phyloP scores from a whole-genome alignment of 352 stramenopile genomes.

The Elongisporangium undulatum region DNA sequence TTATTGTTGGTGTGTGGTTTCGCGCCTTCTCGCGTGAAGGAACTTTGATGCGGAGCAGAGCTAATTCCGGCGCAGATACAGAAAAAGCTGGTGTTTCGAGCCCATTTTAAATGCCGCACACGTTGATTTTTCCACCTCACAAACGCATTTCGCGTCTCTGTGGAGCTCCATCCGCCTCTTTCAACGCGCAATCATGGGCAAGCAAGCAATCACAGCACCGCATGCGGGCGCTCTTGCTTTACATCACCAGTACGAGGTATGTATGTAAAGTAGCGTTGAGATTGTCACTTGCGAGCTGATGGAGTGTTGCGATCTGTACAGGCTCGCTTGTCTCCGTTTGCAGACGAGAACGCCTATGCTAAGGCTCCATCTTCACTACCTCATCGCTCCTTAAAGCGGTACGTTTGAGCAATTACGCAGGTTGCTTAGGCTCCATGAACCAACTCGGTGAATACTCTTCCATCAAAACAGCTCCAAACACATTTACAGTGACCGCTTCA shows the following conservation, averaged over 20 bases:
- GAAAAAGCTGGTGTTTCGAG: no score
- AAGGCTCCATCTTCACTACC: conserved; percentile 16
- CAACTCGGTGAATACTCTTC: neutral
- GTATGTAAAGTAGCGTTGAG: conserved; percentile 6
- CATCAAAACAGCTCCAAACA: conserved; percentile 44
- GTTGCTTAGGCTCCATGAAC: neutral
- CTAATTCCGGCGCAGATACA: no score
- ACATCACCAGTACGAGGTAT: conserved; percentile 49
- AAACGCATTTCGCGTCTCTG: no score
- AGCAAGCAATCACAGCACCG: conserved; percentile 3
- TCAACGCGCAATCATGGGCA: neutral
- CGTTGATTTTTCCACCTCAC: no score
- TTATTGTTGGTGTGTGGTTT: no score
- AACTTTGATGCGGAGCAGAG: no score
- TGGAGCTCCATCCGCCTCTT: no score
- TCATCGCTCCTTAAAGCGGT: conserved; percentile 54
- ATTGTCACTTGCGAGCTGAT: neutral
- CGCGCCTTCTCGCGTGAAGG: no score
- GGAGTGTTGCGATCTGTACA: conserved; percentile 5
- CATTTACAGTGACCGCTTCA: conserved; percentile 88
- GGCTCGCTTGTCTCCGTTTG: conserved; percentile 21
- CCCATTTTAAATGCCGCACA: no score
- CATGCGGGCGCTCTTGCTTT: conserved; percentile 20
- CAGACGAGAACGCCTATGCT: conserved; percentile 28
- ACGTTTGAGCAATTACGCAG: neutral